Evolutionary conservation across 2,329 filamentous ascomycete genomes (phyloP).

Genomic region (Zymoseptoria pseudotritici): DNA sequence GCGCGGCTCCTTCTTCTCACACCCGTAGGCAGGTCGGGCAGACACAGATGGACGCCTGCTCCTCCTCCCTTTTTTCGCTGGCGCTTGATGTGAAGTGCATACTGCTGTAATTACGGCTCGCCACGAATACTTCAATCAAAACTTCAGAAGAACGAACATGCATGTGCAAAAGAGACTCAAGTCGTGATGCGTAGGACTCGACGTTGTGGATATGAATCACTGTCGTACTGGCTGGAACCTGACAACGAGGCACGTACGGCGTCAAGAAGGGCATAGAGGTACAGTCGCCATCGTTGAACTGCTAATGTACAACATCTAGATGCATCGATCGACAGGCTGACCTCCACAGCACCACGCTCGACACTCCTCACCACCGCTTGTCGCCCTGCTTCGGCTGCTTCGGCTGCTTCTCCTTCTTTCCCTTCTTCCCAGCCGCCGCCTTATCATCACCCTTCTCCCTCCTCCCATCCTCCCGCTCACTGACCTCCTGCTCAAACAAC

Average conservation of each 20-base stretch:
- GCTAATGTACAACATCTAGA: background rate
- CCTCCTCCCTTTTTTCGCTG: constrained; percentile 5
- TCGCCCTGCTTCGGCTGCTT: constrained; percentile 7
- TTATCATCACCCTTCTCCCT: background rate
- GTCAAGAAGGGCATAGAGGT: background rate
- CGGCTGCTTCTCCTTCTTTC: constrained; percentile 7
- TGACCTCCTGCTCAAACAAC: constrained; percentile 45
- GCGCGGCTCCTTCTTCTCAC: background rate
- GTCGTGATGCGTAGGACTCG: background rate
- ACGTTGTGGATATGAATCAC: background rate
- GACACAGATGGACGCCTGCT: constrained; percentile 5
- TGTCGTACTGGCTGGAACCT: background rate
- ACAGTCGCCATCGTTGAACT: background rate
- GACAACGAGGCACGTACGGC: background rate
- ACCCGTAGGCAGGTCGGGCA: constrained; percentile 9
- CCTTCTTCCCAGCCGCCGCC: constrained; percentile 1
- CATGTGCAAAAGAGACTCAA: background rate
- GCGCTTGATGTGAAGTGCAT: constrained; percentile 10
- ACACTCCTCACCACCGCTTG: constrained; percentile 6
- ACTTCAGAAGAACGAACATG: background rate
- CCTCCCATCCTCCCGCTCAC: constrained; percentile 14
- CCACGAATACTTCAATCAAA: constrained; percentile 11
- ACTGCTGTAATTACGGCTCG: constrained; percentile 10
- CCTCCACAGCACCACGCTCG: constrained; percentile 13
- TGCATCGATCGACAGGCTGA: background rate